Conservation (phyloP, 1,284 basidiomycete genomes). For the Taiwanofungus camphoratus region DNA sequence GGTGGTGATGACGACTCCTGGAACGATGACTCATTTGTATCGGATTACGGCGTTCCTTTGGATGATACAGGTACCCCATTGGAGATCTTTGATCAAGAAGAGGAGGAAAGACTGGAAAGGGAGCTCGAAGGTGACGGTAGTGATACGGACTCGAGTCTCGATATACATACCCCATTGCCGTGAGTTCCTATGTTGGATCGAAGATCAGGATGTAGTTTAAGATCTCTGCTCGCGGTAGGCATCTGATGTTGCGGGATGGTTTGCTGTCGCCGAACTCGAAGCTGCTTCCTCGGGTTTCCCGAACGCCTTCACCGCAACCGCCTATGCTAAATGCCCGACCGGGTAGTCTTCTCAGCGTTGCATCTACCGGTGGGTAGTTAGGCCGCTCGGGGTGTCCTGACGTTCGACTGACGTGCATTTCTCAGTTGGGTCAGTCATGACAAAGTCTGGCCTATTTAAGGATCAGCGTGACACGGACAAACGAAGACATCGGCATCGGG, state of each 20-base stretch:
- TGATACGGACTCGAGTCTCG: slow-evolving; percentile 63
- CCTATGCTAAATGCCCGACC: slow-evolving; percentile 24
- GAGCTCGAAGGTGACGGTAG: slow-evolving; percentile 38
- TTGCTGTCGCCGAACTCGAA: slow-evolving; percentile 69
- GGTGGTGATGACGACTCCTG: slow-evolving; percentile 17
- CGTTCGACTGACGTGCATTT: no score
- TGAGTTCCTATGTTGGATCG: slow-evolving; percentile 34
- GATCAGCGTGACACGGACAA: slow-evolving; percentile 58
- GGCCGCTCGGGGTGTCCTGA: no score
- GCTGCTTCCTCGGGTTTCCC: slow-evolving; percentile 38
- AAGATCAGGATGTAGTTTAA: slow-evolving; percentile 2
- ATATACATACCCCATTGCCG: slow-evolving; percentile 74
- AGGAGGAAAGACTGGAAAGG: slow-evolving; percentile 26
- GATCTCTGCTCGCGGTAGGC: slow-evolving; percentile 31
- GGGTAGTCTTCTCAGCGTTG: slow-evolving; percentile 34
- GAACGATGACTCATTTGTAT: slow-evolving; percentile 26
- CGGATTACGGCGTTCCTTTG: slow-evolving; percentile 26
- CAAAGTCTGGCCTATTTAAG: slow-evolving; percentile 48
- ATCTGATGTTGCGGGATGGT: slow-evolving; percentile 69
- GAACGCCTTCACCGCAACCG: slow-evolving; percentile 21
- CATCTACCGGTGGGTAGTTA: slow-evolving; percentile 37
- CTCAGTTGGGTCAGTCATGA: slow-evolving; percentile 33
- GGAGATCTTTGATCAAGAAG: slow-evolving; percentile 23
- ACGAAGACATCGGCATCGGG: slow-evolving; percentile 60
- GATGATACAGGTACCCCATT: slow-evolving; percentile 23